Percentiles rank a stretch among this genome's conserved stretches.
Evolutionary conservation across 1,284 basidiomycete species (phyloP).

Genomic region (Ceratobasidium theobromae): DNA sequence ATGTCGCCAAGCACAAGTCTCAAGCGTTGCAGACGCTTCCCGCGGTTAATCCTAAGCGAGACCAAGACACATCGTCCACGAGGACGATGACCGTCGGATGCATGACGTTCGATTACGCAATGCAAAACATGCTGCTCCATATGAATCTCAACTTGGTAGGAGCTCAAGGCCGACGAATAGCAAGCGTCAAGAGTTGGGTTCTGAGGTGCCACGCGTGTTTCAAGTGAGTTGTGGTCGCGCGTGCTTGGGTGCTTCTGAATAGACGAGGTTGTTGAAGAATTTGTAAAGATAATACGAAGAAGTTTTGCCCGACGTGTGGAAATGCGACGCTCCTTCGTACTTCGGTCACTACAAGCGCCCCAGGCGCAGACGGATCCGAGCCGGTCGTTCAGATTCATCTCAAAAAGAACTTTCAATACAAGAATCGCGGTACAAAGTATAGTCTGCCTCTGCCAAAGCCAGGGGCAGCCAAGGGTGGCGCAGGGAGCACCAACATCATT

Average conservation of each 20-base stretch:
- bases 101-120: slow-evolving; percentile 98
- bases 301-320: slow-evolving; percentile 98
- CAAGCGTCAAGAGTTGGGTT: slow-evolving; percentile 93
- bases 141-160: slow-evolving; percentile 94
- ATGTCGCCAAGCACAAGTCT: slow-evolving; percentile 86
- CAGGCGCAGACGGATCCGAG: slow-evolving; percentile 56
- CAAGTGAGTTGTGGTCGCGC: slow-evolving; percentile 70
- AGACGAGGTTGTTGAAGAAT: slow-evolving; percentile 56
- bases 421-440: slow-evolving; percentile 88
- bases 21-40: slow-evolving; percentile 81
- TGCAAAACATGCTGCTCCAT: slow-evolving; percentile 97
- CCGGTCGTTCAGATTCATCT: slow-evolving; percentile 83
- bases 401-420: slow-evolving; percentile 94
- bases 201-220: slow-evolving; percentile 98
- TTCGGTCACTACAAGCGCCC: slow-evolving; percentile 79
- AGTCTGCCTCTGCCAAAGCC: slow-evolving; percentile 90
- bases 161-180: slow-evolving; percentile 86
- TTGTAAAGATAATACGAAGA: slow-evolving; percentile 92
- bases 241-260: neutral
- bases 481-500: slow-evolving; percentile 67
- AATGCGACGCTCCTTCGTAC: slow-evolving; percentile 89
- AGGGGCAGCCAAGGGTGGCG: slow-evolving; percentile 85
- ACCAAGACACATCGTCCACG: slow-evolving; percentile 40
- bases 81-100: slow-evolving; percentile 66
- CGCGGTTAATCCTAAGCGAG: slow-evolving; percentile 42